Conservation (phyloP, 306 rosid species). For the Senna siamea region DNA sequence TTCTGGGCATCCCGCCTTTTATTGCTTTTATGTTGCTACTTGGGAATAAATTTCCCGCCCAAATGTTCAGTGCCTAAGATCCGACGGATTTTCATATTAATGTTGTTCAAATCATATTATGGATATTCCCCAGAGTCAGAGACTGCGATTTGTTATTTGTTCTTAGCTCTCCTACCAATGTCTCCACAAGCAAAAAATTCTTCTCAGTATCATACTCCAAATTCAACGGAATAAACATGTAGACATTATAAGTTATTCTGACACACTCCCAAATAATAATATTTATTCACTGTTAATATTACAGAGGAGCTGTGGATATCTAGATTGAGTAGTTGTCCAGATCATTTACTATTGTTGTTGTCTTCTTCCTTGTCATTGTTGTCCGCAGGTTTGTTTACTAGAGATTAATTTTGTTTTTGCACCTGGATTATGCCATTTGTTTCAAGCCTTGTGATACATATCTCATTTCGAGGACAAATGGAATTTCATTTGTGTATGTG, state of each 20-base stretch:
- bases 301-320: neutral
- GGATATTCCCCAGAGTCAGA: neutral
- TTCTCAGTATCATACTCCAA: neutral
- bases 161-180: neutral
- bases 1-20: neutral
- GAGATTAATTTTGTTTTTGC: neutral
- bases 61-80: neutral
- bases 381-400: neutral
- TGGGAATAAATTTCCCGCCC: neutral
- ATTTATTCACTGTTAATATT: neutral
- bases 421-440: neutral
- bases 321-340: neutral
- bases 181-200: neutral
- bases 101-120: neutral
- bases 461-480: neutral
- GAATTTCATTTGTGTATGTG: neutral
- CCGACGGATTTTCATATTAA: neutral
- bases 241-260: neutral
- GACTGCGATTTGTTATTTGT: neutral
- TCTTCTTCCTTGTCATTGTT: neutral
- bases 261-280: neutral
- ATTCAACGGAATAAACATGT: neutral
- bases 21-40: neutral
- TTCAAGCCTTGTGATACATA: neutral
- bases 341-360: neutral